Evolutionary conservation across 768 basidiomycete species (phyloP).

Genomic region (Mycena galericulata): DNA sequence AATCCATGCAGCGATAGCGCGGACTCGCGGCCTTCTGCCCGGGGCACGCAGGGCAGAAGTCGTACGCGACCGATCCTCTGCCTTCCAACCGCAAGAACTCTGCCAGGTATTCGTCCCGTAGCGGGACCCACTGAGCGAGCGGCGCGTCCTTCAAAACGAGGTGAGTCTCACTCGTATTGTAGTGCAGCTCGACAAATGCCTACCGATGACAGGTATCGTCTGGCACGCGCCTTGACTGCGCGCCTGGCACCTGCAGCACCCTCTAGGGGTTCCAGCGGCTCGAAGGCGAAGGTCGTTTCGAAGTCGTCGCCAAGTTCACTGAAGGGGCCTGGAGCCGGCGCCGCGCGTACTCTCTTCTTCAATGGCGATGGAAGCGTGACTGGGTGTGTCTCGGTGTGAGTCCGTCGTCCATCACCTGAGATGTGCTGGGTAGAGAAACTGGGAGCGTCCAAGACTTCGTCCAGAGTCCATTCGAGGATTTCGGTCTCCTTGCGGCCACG

Average conservation of each 20-base stretch:
- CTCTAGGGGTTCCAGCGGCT: not conserved
- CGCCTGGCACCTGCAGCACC: not conserved
- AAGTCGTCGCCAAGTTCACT: not conserved
- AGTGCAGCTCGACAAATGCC: too few species aligned
- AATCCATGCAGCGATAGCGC: too few species aligned
- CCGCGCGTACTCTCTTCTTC: not conserved
- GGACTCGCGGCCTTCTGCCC: too few species aligned
- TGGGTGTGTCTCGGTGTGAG: not conserved
- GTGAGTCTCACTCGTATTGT: too few species aligned
- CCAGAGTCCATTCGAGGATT: not conserved
- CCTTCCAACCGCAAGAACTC: too few species aligned
- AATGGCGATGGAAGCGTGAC: not conserved
- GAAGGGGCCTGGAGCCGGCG: not conserved
- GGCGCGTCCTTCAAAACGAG: too few species aligned
- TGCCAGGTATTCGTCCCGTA: too few species aligned
- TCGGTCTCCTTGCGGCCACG: not conserved
- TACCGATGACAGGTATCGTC: not conserved
- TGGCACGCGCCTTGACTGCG: not conserved
- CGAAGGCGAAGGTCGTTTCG: not conserved
- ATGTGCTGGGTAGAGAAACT: not conserved
- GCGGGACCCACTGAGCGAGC: too few species aligned
- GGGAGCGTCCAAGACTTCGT: not conserved
- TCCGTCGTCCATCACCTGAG: not conserved
- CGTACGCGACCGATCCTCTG: too few species aligned
- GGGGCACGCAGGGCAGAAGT: too few species aligned